Evolutionary conservation across 208 protist genomes (phyloP).

Genomic region (Borovskyia barvae): DNA sequence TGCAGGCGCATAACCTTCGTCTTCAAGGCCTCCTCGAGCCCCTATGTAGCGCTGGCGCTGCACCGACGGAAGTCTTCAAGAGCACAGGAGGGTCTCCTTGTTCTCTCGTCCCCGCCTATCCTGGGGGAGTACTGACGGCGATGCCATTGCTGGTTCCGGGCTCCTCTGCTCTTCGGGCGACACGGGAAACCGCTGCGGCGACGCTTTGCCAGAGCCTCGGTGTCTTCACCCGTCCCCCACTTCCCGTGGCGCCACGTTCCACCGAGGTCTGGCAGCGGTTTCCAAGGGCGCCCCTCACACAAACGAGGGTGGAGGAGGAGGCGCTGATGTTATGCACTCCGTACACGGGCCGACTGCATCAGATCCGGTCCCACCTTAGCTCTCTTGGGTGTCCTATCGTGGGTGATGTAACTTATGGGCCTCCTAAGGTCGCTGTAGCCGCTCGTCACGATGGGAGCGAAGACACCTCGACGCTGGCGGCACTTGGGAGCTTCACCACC

Average conservation of each 20-base stretch:
- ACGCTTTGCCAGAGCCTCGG: conserved; percentile 19
- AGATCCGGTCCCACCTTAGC: conserved; percentile 88
- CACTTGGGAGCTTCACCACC: too few species aligned
- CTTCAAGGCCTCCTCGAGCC: too few species aligned
- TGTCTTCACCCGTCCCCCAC: not conserved
- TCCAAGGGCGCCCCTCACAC: not conserved
- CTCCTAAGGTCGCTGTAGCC: too few species aligned
- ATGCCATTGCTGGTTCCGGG: too few species aligned
- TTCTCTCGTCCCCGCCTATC: too few species aligned
- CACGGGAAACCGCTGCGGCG: conserved; percentile 3
- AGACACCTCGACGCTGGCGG: too few species aligned
- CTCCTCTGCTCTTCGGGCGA: not conserved
- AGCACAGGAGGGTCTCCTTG: too few species aligned
- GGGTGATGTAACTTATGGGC: conserved; percentile 63
- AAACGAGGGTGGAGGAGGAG: not conserved
- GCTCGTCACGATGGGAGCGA: too few species aligned
- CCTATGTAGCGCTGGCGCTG: too few species aligned
- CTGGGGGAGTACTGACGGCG: too few species aligned
- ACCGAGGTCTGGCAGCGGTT: conserved; percentile 8
- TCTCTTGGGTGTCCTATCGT: conserved; percentile 77
- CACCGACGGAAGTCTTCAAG: too few species aligned
- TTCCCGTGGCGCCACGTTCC: not conserved
- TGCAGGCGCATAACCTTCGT: too few species aligned
- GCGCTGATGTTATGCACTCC: conserved; percentile 81
- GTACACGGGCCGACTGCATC: conserved; percentile 90